Conservation (phyloP, 306 rosid genomes). For the Cyclanthera cordifolia region DNA sequence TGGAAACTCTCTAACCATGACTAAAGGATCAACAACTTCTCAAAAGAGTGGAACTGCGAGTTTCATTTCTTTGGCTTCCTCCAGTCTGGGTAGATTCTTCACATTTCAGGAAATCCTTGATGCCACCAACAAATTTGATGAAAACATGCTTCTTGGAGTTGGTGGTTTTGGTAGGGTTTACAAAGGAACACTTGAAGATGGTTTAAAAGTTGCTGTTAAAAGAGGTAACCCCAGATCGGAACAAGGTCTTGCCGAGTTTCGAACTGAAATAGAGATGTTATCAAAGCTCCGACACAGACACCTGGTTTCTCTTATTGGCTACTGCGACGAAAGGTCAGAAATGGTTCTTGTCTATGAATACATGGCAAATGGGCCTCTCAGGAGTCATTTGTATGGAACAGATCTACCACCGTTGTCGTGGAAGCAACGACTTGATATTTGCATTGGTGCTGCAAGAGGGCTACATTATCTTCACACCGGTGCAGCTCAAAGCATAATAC, state of each 20-base stretch:
- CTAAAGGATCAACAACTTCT: slow-evolving; percentile 73
- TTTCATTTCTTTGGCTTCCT: slow-evolving; percentile 65
- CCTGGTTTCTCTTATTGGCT: slow-evolving; percentile 91
- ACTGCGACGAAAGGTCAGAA: slow-evolving; percentile 89
- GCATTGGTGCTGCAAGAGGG: slow-evolving; percentile 93
- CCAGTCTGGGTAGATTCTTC: slow-evolving; percentile 68
- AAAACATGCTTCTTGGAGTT: slow-evolving; percentile 70
- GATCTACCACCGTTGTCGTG: slow-evolving; percentile 72
- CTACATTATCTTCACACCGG: slow-evolving; percentile 97
- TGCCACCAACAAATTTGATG: slow-evolving; percentile 86
- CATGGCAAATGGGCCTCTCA: slow-evolving; percentile 94
- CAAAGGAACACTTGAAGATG: slow-evolving; percentile 81
- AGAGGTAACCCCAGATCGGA: slow-evolving; percentile 91
- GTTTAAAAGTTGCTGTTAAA: slow-evolving; percentile 74
- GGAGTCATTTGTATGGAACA: slow-evolving; percentile 91
- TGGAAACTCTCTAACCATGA: slow-evolving; percentile 82
- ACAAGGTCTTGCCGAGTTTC: slow-evolving; percentile 87
- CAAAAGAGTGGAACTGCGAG: slow-evolving; percentile 87
- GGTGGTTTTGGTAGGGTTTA: slow-evolving; percentile 95
- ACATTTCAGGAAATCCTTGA: slow-evolving; percentile 74
- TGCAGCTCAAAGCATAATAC: slow-evolving; percentile 82
- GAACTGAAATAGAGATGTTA: slow-evolving; percentile 92
- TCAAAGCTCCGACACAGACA: slow-evolving; percentile 97
- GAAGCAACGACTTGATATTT: slow-evolving; percentile 87
- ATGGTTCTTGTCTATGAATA: slow-evolving; percentile 92